Base-by-base conservation (phyloP, 139 green algal genomes). In the Limnomonas spitsbergensis region DNA sequence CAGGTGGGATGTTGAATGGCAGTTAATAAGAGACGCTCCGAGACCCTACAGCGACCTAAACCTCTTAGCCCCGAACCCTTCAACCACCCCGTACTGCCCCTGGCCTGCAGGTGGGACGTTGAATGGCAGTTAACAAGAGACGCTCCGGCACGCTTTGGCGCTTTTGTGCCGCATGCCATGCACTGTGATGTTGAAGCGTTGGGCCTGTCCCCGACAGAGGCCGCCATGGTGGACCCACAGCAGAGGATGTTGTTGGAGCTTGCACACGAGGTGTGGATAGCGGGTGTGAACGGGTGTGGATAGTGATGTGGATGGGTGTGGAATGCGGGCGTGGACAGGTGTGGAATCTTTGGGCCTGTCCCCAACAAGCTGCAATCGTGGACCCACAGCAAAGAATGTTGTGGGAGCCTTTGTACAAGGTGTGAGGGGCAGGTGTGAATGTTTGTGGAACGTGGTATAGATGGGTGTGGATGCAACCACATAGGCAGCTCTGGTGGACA, bases 321-420 rank as follows among this genome's bases (percentile, higher is more conserved):
- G 47, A n/a, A 61, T 1, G 72, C 66, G 1, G 77, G 83, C 0
- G 93, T 97, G 71, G 84, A 84, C 53, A 78, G 94, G 97, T 71
- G 71, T 78, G 0, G 73, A 67, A 2, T 79, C 86, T 0, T 93
- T 97, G 71, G 85, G 86, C 47, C 76, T 97, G 7, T 89, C 84
- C 4, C 69, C 67, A 1, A 76, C 79, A 3, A 74, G 91, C 91
- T 0, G 31, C 77, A 26, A 86, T 94, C 66, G 89, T 96, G 76
- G 93, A 98, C 83, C 93, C 93, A 0, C 93, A 98, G 83, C 94
- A 98, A 81, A 84, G 94, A 26, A 78, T 97, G 77, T 84, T 97
- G 53, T 69, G 96, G 56, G 88, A 96, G 84, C 76, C 86, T 32
- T 53, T 68, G 1, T 53, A 73, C 2, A 53, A 81, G 80, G 78